These are phyloP conservation scores for Leccinellum luteum DNA, from an alignment of 768 basidiomycete genomes.

Conservation along the genomic window DNA sequence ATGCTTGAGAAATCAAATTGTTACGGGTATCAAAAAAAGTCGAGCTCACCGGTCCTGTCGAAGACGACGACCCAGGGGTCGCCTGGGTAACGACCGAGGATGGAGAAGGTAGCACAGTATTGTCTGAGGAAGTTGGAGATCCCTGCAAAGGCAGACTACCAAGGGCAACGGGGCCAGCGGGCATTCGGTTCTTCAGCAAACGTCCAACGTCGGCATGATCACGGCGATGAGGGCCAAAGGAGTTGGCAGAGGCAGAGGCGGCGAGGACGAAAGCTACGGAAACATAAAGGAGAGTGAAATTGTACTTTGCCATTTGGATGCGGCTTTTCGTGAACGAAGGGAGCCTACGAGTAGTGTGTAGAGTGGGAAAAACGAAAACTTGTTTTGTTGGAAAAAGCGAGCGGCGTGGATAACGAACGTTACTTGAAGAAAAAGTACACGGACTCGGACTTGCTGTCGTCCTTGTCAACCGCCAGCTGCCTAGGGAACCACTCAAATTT, in stretches of 20 bases:
- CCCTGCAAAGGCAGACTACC: conserved; percentile 13
- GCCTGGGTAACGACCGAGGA: conserved; percentile 10
- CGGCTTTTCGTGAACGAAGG: conserved; percentile 3
- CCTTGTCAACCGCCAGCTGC: conserved; percentile 20
- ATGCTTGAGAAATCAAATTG: conserved; percentile 1
- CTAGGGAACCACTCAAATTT: conserved; percentile 12
- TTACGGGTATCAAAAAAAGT: not conserved
- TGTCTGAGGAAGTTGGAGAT: conserved; percentile 9
- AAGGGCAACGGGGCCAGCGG: conserved; percentile 8
- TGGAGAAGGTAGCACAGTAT: not conserved
- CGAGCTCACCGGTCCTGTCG: conserved; percentile 21
- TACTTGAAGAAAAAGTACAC: conserved; percentile 11
- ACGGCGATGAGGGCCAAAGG: conserved; percentile 43
- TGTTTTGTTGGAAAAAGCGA: conserved; percentile 6
- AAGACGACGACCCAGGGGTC: conserved; percentile 10
- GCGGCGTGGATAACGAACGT: conserved; percentile 14
- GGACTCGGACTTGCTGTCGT: not conserved
- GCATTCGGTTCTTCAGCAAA: conserved; percentile 64
- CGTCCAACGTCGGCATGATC: conserved; percentile 61
- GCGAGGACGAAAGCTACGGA: conserved; percentile 51
- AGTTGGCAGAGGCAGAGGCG: conserved; percentile 45
- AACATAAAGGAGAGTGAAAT: conserved; percentile 63
- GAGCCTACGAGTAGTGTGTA: not conserved
- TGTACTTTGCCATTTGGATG: conserved; percentile 49
- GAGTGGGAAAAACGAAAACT: not conserved